phyloP scores from a whole-genome alignment of 768 basidiomycete genomes.

The Lactifluus volemus region DNA sequence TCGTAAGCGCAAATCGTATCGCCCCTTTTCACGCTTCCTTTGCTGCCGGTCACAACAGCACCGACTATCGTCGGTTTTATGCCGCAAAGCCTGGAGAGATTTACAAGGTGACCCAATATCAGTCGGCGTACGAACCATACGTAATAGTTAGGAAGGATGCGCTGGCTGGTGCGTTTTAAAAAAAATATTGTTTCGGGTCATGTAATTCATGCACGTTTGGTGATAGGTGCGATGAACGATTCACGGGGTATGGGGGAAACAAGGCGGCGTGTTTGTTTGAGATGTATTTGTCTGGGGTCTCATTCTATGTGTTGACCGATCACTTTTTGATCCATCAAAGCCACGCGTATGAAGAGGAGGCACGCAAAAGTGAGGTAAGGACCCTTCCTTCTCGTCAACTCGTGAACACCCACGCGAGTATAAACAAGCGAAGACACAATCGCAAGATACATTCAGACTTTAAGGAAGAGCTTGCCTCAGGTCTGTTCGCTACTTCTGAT shows the following conservation, averaged over 20 bases:
- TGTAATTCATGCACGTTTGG: background rate
- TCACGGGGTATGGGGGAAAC: constrained; percentile 87
- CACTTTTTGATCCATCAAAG: constrained; percentile 88
- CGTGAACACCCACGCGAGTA: background rate
- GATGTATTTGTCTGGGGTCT: constrained; percentile 81
- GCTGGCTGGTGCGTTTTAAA: constrained; percentile 5
- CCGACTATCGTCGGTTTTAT: constrained; percentile 67
- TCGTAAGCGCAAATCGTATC: constrained; percentile 49
- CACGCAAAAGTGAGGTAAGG: constrained; percentile 57
- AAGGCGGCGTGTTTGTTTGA: constrained; percentile 90
- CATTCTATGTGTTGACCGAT: constrained; percentile 75
- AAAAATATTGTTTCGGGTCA: background rate
- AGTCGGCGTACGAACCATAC: constrained; percentile 84
- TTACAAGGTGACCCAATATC: constrained; percentile 70
- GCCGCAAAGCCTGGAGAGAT: constrained; percentile 51
- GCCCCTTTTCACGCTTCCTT: constrained; percentile 74
- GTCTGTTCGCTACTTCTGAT: constrained; percentile 24
- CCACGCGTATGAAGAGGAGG: constrained; percentile 70
- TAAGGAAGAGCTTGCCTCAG: constrained; percentile 63
- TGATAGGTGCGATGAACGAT: constrained; percentile 81
- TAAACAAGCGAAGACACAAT: constrained; percentile 56
- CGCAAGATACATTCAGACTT: constrained; percentile 71
- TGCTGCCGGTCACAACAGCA: constrained; percentile 73
- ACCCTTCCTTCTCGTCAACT: background rate
- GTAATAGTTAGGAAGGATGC: constrained; percentile 60